phyloP scores from a whole-genome alignment of 257 asterid genomes.

The Solanum chiquidenum region DNA sequence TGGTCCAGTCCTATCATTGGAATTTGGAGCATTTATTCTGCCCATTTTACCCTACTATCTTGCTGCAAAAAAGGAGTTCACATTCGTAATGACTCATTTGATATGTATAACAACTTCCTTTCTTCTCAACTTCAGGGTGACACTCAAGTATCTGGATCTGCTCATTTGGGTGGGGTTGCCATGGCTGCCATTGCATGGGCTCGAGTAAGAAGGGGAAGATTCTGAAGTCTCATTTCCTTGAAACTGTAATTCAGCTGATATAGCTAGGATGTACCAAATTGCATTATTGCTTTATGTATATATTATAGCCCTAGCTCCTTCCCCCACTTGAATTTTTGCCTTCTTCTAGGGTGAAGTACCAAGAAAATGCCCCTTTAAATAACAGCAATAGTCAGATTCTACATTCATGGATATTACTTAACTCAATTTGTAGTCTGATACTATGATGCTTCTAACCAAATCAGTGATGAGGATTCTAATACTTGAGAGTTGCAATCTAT shows the following conservation, averaged over 20 bases:
- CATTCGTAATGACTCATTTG: not conserved
- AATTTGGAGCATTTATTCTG: not conserved
- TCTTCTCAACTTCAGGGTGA: slow-evolving; percentile 47
- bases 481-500: not conserved
- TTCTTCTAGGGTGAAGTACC: not conserved
- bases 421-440: not conserved
- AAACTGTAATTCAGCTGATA: not conserved
- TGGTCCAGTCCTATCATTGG: not conserved
- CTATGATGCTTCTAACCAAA: not conserved
- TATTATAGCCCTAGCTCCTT: not conserved
- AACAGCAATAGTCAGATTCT: not conserved
- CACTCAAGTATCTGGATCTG: slow-evolving; percentile 48
- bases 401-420: not conserved
- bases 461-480: not conserved
- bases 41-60: not conserved
- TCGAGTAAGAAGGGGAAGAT: slow-evolving; percentile 42
- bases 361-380: not conserved
- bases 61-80: not conserved
- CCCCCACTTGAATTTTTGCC: not conserved
- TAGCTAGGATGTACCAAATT: not conserved
- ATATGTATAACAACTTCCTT: not conserved
- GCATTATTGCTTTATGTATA: not conserved
- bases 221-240: slow-evolving; percentile 11
- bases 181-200: slow-evolving; percentile 77
- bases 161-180: slow-evolving; percentile 85